Evolutionary conservation across 2,329 filamentous ascomycete genomes (phyloP).

Genomic region (Bipolaris zeicola): DNA sequence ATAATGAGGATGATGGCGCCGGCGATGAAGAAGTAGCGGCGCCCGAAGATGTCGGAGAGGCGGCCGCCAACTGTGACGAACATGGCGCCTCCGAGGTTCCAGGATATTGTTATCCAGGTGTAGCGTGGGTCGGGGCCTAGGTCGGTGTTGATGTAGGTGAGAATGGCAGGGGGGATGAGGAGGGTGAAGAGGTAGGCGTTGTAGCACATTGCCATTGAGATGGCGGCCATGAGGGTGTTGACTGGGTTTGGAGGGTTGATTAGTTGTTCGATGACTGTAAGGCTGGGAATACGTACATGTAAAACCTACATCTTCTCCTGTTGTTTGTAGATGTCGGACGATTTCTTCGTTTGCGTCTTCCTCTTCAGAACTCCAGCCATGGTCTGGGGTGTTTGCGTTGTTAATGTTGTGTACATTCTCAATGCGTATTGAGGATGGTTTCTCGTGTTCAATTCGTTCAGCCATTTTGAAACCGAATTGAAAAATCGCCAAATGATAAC

Average conservation of each 20-base stretch:
- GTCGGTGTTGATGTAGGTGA: slow-evolving; percentile 42
- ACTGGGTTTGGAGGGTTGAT: not conserved
- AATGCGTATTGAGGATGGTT: slow-evolving; percentile 20
- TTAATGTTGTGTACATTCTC: slow-evolving; percentile 24
- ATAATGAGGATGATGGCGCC: slow-evolving; percentile 44
- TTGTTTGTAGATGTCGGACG: slow-evolving; percentile 34
- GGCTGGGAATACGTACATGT: slow-evolving; percentile 17
- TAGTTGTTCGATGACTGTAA: no score
- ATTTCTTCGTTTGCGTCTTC: slow-evolving; percentile 37
- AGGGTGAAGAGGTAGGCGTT: slow-evolving; percentile 44
- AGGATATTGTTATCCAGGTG: slow-evolving; percentile 44
- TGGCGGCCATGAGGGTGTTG: slow-evolving; percentile 32
- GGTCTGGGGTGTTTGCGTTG: slow-evolving; percentile 16
- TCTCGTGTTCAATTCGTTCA: slow-evolving; percentile 13
- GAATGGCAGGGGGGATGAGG: slow-evolving; percentile 40
- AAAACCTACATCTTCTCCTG: slow-evolving; percentile 40
- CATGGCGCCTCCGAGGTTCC: slow-evolving; percentile 42
- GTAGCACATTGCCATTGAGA: slow-evolving; percentile 39
- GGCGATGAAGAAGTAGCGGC: slow-evolving; percentile 40
- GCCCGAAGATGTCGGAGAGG: slow-evolving; percentile 51
- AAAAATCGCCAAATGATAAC: not conserved
- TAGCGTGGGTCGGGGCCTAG: slow-evolving; percentile 39
- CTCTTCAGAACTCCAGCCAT: slow-evolving; percentile 6
- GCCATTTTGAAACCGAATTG: not conserved
- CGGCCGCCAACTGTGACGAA: slow-evolving; percentile 42